Conservation (phyloP, 2,329 filamentous ascomycete genomes). For the Xylariaceae sp. region DNA sequence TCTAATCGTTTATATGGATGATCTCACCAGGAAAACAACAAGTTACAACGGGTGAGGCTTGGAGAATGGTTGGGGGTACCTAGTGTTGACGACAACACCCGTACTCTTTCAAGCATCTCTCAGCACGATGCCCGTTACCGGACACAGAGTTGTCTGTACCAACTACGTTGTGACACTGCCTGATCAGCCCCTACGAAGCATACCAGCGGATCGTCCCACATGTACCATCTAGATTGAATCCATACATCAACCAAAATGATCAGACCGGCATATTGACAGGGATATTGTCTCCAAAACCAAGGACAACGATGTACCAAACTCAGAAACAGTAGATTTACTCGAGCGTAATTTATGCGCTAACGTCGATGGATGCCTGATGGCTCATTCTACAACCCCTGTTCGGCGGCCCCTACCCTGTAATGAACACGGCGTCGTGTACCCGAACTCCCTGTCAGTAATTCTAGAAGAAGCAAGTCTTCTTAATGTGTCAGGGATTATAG, state of each 20-base stretch:
- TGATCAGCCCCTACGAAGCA: constrained; percentile 24
- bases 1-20: constrained; percentile 52
- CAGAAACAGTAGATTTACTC: constrained; percentile 6
- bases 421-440: constrained; percentile 31
- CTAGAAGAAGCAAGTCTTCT: constrained; percentile 25
- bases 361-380: constrained; percentile 35
- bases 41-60: constrained; percentile 52
- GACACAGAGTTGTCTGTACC: constrained; percentile 42
- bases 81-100: constrained; percentile 42
- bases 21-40: constrained; percentile 54
- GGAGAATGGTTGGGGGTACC: constrained; percentile 44
- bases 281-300: constrained; percentile 2
- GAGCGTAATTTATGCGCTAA: constrained; percentile 14
- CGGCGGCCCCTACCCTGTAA: constrained; percentile 33
- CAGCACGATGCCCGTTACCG: constrained; percentile 45
- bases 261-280: constrained; percentile 3
- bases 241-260: constrained; percentile 1
- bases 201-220: constrained; percentile 3
- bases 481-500: too few species aligned
- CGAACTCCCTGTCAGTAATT: constrained; percentile 32
- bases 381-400: constrained; percentile 34
- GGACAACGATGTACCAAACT: neutral
- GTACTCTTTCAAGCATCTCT: constrained; percentile 44
- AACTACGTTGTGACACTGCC: constrained; percentile 36
- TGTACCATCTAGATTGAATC: neutral